These are phyloP conservation scores for Lactarius quietus DNA, from an alignment of 768 basidiomycete genomes.

Conservation along the genomic window DNA sequence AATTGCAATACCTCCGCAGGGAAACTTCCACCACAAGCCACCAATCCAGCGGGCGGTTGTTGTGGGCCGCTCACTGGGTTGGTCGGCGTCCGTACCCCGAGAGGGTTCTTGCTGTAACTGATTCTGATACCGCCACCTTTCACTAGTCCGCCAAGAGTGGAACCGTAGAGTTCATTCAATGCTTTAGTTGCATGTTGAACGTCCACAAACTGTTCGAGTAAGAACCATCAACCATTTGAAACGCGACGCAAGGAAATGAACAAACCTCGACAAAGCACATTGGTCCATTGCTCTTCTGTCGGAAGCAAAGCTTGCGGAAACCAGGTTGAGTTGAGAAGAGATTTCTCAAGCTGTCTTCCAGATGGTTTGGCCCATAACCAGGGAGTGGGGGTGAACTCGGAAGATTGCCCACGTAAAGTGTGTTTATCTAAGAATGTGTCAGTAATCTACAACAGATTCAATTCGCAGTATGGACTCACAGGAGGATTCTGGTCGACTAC, in stretches of 20 bases:
- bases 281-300: conserved; percentile 95
- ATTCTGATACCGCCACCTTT: conserved; percentile 95
- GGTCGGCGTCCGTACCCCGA: conserved; percentile 85
- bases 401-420: conserved; percentile 98
- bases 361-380: conserved; percentile 70
- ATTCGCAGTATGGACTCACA: conserved; percentile 39
- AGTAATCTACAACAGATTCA: neutral
- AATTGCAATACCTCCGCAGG: conserved; percentile 20
- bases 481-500: conserved; percentile 90
- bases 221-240: neutral
- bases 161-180: conserved; percentile 86
- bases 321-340: conserved; percentile 79
- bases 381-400: conserved; percentile 73
- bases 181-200: conserved; percentile 80
- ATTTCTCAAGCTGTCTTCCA: conserved; percentile 83
- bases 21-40: conserved; percentile 21
- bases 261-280: conserved; percentile 98
- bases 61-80: conserved; percentile 35
- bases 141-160: conserved; percentile 86
- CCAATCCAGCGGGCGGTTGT: conserved; percentile 27
- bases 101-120: conserved; percentile 96
- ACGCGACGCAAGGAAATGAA: neutral
- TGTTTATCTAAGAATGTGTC: conserved; percentile 67
- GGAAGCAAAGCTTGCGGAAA: conserved; percentile 88
- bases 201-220: conserved; percentile 75